Evolutionary conservation across 1,284 basidiomycete species (phyloP), one percentile per base, ranked within the genome.

Genomic region (Ceratorhiza oryzae-sativae): DNA sequence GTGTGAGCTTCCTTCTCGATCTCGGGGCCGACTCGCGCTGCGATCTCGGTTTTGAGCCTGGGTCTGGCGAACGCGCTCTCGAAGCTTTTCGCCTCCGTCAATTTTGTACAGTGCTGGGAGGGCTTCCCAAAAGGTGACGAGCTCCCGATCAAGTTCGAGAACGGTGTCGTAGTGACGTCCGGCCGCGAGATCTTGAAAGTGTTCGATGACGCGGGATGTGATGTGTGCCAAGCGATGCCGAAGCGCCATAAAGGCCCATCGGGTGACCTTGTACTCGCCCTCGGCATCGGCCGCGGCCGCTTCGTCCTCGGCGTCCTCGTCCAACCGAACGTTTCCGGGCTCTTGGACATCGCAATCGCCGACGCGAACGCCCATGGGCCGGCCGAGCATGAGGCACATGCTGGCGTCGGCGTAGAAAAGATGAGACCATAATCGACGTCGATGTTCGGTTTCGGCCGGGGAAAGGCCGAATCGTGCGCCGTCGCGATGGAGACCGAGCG

Each of bases 401-500:
- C 62, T 67, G 8, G 62, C 46, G 62, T 67, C 62, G 15, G 62
- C 30, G 20, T 67, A 67, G 34, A 53, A 67, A 9, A 67, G 34
- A 27, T 65, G 62, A 4, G 62, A 5, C 62, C 62, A 65, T 2
- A 65, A 20, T n/a, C 62, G 62, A n/a, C 62, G 62, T 23, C 62
- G 27, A 12, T 34, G 62, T 25, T 65, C 62, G 48, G 62, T 48
- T 32, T 67, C 62, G 49, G 62, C 20, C 1, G 62, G 18, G 20
- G 62, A 49, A 5, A 67, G 49, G 20, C 62, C 62, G 18, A 67
- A 42, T 9, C 48, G 62, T 2, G 48, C 62, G n/a, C 48, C 62
- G 36, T 67, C 62, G 4, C 62, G 62, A 48, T 67, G 62, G n/a
- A 67, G 49, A 18, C 62, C 62, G 62, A 68, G 63, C 10, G 63